phyloP scores from a whole-genome alignment of 495 filamentous ascomycete genomes.

The Neurospora africana region DNA sequence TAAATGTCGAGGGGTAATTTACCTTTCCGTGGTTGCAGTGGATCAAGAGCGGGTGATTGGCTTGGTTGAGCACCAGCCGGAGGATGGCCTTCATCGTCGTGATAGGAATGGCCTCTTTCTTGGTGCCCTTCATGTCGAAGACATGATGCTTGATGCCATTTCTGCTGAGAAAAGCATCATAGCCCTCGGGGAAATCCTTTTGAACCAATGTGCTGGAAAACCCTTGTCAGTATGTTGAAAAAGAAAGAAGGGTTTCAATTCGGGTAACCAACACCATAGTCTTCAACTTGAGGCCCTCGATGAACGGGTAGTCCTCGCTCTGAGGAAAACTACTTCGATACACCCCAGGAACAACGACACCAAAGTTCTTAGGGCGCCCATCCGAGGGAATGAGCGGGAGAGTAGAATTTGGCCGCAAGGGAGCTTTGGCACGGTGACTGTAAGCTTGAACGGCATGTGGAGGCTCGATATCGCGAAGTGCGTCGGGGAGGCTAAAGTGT shows the following conservation, averaged over 20 bases:
- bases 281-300: slow-evolving; percentile 54
- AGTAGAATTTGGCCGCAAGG: background rate
- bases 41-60: slow-evolving; percentile 66
- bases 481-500: background rate
- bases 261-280: slow-evolving; percentile 55
- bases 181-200: slow-evolving; percentile 47
- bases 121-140: slow-evolving; percentile 67
- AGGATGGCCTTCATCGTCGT: slow-evolving; percentile 53
- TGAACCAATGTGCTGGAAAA: slow-evolving; percentile 59
- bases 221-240: slow-evolving; percentile 10
- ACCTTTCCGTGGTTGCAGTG: slow-evolving; percentile 88
- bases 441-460: background rate
- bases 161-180: slow-evolving; percentile 47
- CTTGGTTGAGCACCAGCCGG: slow-evolving; percentile 49
- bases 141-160: slow-evolving; percentile 56
- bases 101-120: slow-evolving; percentile 54
- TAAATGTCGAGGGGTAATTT: slow-evolving; percentile 9
- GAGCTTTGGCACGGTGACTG: background rate
- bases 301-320: slow-evolving; percentile 50
- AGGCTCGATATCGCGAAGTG: background rate
- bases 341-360: slow-evolving; percentile 51
- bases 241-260: background rate
- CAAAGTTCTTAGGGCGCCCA: slow-evolving; percentile 54
- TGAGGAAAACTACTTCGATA: slow-evolving; percentile 71
- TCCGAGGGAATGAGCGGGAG: slow-evolving; percentile 1